phyloP scores from a whole-genome alignment of 2,329 filamentous ascomycete genomes.

The Neoarthrinium moseri region DNA sequence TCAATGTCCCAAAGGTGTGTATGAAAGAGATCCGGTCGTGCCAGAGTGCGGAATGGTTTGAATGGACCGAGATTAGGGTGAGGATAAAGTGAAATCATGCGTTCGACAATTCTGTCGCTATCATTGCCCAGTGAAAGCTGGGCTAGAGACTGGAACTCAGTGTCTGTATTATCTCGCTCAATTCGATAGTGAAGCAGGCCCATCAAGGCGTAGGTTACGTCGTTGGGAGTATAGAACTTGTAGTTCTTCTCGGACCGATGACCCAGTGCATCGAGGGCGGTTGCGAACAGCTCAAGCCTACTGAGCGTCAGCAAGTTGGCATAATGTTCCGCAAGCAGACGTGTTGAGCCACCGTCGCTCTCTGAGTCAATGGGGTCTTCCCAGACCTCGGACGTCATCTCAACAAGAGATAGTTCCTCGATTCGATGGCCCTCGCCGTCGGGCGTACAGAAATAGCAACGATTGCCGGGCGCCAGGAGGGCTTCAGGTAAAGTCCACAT shows the following conservation, averaged over 20 bases:
- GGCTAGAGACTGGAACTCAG: conserved; percentile 26
- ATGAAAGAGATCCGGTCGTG: conserved; percentile 21
- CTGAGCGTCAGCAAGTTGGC: conserved; percentile 21
- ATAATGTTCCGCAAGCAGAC: conserved; percentile 28
- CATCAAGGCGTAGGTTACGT: conserved; percentile 32
- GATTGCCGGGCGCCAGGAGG: conserved; percentile 15
- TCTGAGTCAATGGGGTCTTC: conserved; percentile 12
- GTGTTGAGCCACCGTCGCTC: conserved; percentile 14
- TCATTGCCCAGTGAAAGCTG: conserved; percentile 30
- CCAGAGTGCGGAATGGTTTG: conserved; percentile 18
- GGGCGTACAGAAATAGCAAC: conserved; percentile 14
- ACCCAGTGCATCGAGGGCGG: conserved; percentile 22
- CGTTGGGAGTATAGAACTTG: conserved; percentile 16
- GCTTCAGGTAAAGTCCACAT: conserved; percentile 25
- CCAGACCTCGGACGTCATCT: conserved; percentile 23
- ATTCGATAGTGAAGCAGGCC: conserved; percentile 25
- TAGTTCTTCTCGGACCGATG: conserved; percentile 10
- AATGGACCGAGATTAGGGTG: conserved; percentile 6
- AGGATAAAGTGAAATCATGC: conserved; percentile 24
- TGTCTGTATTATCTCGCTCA: conserved; percentile 19
- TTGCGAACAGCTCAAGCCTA: conserved; percentile 23
- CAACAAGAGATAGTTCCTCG: conserved; percentile 16
- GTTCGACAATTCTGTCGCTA: conserved; percentile 28
- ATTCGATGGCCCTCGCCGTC: conserved; percentile 5
- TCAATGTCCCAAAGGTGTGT: conserved; percentile 30